phyloP scores from a whole-genome alignment of 2,329 filamentous ascomycete species.

The Hypoxylon rubiginosum region DNA sequence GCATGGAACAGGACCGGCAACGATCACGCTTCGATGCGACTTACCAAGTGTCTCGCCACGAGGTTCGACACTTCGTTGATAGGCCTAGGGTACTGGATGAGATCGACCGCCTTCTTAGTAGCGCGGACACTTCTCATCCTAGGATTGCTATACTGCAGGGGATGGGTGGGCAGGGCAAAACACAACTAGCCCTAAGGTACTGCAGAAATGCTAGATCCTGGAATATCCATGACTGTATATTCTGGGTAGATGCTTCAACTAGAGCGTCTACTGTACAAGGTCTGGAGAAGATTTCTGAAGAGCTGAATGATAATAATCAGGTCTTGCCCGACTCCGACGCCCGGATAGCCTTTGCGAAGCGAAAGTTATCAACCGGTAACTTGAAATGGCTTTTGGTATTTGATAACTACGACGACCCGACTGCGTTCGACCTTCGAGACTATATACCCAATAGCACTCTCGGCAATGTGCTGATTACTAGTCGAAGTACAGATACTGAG shows the following conservation, averaged over 20 bases:
- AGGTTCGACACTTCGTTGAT: slow-evolving; percentile 21
- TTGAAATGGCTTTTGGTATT: slow-evolving; percentile 25
- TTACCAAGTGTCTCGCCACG: slow-evolving; percentile 22
- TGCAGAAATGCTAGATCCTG: slow-evolving; percentile 6
- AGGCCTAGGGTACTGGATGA: slow-evolving; percentile 9
- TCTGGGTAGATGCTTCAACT: slow-evolving; percentile 28
- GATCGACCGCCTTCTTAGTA: slow-evolving; percentile 8
- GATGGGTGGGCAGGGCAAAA: slow-evolving; percentile 31
- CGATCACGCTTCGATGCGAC: background rate
- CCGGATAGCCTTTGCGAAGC: slow-evolving; percentile 16
- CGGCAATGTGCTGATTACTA: slow-evolving; percentile 25
- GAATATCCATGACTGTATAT: slow-evolving; percentile 8
- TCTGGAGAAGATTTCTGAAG: slow-evolving; percentile 15
- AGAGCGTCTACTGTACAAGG: slow-evolving; percentile 13
- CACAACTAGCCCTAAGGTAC: slow-evolving; percentile 21
- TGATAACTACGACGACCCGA: slow-evolving; percentile 28
- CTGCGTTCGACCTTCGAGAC: slow-evolving; percentile 25
- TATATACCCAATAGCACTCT: slow-evolving; percentile 17
- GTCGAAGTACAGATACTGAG: slow-evolving; percentile 14
- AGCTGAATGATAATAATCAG: slow-evolving; percentile 10
- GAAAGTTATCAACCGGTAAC: slow-evolving; percentile 7
- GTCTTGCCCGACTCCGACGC: slow-evolving; percentile 10
- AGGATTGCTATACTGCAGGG: slow-evolving; percentile 24
- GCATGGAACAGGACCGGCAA: background rate
- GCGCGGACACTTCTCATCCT: background rate